Percentiles rank a stretch among this genome's conserved stretches.
Conservation (phyloP, 306 rosid genomes). For the Cicer bijugum region DNA sequence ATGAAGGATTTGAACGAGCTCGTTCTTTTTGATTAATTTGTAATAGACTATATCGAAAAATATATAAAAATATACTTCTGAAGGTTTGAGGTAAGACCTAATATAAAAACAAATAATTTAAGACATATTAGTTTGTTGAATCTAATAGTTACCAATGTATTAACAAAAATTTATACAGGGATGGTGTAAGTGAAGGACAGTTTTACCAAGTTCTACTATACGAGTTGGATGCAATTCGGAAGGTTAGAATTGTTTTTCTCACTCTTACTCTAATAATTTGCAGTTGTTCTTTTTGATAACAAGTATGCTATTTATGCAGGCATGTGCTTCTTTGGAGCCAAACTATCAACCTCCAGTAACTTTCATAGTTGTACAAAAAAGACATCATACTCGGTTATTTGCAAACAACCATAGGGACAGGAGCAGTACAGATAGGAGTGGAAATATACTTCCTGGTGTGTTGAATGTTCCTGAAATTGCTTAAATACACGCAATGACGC, state of each 20-base stretch:
- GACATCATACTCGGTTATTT: conserved; percentile 90
- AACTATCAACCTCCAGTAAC: conserved; percentile 96
- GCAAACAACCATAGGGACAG: conserved; percentile 81
- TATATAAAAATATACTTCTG: no score
- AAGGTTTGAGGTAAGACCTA: no score
- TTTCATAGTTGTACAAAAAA: conserved; percentile 87
- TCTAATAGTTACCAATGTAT: background rate
- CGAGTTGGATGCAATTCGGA: conserved; percentile 92
- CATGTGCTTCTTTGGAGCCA: conserved; percentile 92
- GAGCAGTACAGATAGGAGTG: conserved; percentile 79
- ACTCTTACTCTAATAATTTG: conserved; percentile 2
- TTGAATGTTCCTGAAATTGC: background rate
- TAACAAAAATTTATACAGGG: conserved; percentile 58
- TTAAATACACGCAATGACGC: background rate
- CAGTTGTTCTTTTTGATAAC: background rate
- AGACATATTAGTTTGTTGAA: background rate
- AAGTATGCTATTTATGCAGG: conserved; percentile 49
- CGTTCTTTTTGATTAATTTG: background rate
- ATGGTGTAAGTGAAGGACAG: conserved; percentile 97
- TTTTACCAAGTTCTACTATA: conserved; percentile 90
- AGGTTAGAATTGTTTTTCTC: conserved; percentile 51
- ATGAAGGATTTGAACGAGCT: background rate
- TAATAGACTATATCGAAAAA: background rate
- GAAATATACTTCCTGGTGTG: conserved; percentile 91
- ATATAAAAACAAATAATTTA: background rate